Percentiles rank a stretch among this genome's conserved stretches.
Evolutionary conservation across 768 basidiomycete species (phyloP).

Genomic region (Boletus barrowsii): DNA sequence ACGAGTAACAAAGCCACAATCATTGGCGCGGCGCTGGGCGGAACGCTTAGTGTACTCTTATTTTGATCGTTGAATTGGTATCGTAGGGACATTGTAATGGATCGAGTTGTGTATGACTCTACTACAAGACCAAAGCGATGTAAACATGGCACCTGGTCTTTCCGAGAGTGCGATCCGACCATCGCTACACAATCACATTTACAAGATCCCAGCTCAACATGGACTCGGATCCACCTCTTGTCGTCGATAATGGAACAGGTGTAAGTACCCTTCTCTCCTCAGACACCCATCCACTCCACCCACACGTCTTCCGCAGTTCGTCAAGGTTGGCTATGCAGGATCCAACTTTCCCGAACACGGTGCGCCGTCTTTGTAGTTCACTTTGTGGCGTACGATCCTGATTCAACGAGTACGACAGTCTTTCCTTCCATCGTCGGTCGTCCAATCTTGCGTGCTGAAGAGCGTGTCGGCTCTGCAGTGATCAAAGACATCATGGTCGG

Average conservation of each 20-base stretch:
- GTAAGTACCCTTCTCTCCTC: constrained; percentile 43
- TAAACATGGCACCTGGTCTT: constrained; percentile 16
- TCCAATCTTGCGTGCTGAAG: constrained; percentile 95
- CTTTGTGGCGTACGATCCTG: not conserved
- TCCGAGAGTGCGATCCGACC: not conserved
- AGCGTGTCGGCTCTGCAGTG: constrained; percentile 78
- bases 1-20: constrained; percentile 7
- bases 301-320: constrained; percentile 55
- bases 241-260: constrained; percentile 88
- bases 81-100: not conserved
- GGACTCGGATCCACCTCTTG: constrained; percentile 49
- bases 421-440: constrained; percentile 97
- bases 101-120: not conserved
- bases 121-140: constrained; percentile 13
- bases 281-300: constrained; percentile 4
- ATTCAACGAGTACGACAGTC: constrained; percentile 43
- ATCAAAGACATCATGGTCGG: constrained; percentile 99
- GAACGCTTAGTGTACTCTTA: constrained; percentile 9
- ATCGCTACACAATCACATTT: not conserved
- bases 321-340: constrained; percentile 87
- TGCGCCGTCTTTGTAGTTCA: constrained; percentile 30
- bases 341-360: constrained; percentile 96
- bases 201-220: constrained; percentile 14
- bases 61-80: constrained; percentile 4
- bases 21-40: constrained; percentile 15